Base-by-base conservation (phyloP, 2,329 filamentous ascomycete species). In the Phialophora macrospora region DNA sequence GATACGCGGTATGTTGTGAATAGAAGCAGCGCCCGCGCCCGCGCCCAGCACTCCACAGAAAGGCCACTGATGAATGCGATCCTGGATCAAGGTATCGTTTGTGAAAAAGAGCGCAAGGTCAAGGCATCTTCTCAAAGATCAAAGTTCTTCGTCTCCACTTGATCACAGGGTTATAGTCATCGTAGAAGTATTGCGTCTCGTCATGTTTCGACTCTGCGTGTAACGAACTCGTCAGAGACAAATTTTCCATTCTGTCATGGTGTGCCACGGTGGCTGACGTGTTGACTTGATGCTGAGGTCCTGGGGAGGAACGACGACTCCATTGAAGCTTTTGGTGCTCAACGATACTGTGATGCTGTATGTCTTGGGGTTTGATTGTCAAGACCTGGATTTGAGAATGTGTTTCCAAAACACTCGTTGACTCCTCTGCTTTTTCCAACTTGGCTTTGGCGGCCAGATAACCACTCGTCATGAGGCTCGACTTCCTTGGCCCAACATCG, bases 391-490 rank as follows among this genome's bases (percentile, higher is more conserved):
- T n/a, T 44, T 44, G 38, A 44, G 14, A n/a, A n/a, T 44, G 38
- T n/a, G 38, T n/a, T n/a, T 44, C 48, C 22, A 52, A 8, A 12
- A 28, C 48, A 26, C 9, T 52, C 2, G 28, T 8, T 28, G 8
- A n/a, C 8, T n/a, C 34, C 28, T 20, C 58, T 24, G 61, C 17
- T 4, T 14, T 56, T 12, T 61, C 60, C 11, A 58, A 34, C 41
- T 68, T 65, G 30, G 67, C 64, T 48, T 57, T 60, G 22, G 64
- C 64, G 22, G 67, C 67, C 17, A 69, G 62, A 44, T 62, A 57
- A 22, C 67, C 67, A 46, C 64, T 67, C 12, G 67, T 69, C 28
- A 60, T 41, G 20, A 51, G 46, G 32, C n/a, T 51, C 48, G 58
- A 34, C 28, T 20, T 20, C 12, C n/a, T 22, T 7, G 48, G 30